These are phyloP conservation scores for Phyllosticta citriasiana DNA, from an alignment of 2,329 filamentous ascomycete genomes.

Conservation along the genomic window DNA sequence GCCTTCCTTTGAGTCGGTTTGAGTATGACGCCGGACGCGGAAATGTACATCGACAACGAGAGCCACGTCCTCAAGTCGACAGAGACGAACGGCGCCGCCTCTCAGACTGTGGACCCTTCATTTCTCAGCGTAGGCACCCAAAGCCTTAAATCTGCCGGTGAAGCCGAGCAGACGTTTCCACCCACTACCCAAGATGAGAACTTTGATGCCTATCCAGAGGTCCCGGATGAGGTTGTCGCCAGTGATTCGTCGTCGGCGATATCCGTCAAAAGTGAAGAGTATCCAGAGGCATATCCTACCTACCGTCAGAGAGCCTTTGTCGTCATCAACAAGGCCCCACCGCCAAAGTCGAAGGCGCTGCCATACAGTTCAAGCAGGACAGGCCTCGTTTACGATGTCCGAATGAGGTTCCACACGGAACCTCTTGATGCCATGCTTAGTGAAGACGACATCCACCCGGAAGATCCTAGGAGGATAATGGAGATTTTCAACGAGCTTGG, in stretches of 20 bases:
- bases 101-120: slow-evolving; percentile 7
- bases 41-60: slow-evolving; percentile 4
- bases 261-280: not conserved
- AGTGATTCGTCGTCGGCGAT: not conserved
- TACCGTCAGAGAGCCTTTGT: slow-evolving; percentile 2
- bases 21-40: slow-evolving; percentile 3
- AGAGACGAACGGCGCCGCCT: not conserved
- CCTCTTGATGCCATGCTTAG: slow-evolving; percentile 31
- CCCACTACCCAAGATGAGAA: not conserved
- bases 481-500: slow-evolving; percentile 88
- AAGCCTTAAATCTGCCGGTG: not conserved
- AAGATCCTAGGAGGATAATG: slow-evolving; percentile 86
- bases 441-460: slow-evolving; percentile 72
- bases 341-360: slow-evolving; percentile 12
- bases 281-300: not conserved
- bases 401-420: slow-evolving; percentile 94
- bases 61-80: not conserved
- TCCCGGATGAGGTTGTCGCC: not conserved
- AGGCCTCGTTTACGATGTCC: slow-evolving; percentile 64
- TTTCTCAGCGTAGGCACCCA: slow-evolving; percentile 2
- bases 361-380: slow-evolving; percentile 31
- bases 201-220: not conserved
- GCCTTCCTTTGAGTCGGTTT: slow-evolving; percentile 1
- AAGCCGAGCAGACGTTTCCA: not conserved
- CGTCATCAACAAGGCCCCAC: slow-evolving; percentile 2